Conservation (phyloP, 2,329 filamentous ascomycete genomes). For the Cryphonectria japonica region DNA sequence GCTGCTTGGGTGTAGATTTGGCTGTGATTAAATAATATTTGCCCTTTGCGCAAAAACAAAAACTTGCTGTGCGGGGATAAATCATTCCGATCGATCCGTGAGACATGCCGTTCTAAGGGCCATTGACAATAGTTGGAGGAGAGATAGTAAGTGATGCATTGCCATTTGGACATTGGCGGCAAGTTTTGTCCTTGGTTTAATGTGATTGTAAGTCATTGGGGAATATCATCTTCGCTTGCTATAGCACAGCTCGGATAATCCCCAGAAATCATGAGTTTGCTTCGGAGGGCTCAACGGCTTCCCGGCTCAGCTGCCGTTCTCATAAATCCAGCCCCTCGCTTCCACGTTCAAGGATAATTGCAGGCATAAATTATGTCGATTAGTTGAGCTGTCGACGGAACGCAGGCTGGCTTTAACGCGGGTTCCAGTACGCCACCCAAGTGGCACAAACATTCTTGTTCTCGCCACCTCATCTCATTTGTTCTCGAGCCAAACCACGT, state of each 20-base stretch:
- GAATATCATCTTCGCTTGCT: not conserved
- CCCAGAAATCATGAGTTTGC: not conserved
- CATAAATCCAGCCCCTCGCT: not conserved
- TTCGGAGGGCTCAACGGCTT: not conserved
- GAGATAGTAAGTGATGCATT: not conserved
- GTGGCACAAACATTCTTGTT: not conserved
- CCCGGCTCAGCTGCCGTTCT: not conserved
- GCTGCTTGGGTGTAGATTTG: too few relatives aligned
- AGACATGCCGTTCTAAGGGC: too few relatives aligned
- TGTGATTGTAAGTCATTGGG: not conserved
- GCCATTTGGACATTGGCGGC: too few relatives aligned
- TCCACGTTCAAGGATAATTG: not conserved
- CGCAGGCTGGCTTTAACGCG: not conserved
- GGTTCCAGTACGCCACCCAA: not conserved
- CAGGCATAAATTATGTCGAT: not conserved
- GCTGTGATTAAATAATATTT: not conserved
- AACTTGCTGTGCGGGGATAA: not conserved
- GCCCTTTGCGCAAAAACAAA: not conserved
- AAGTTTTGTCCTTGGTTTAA: not conserved
- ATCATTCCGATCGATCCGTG: not conserved
- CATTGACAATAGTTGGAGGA: too few relatives aligned
- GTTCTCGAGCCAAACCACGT: not conserved
- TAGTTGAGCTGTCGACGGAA: not conserved
- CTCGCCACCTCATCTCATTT: not conserved
- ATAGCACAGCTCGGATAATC: not conserved